Percentiles rank a stretch among this genome's conserved stretches.
Conservation (phyloP, 2,329 filamentous ascomycete species). For the Nemania sp. region DNA sequence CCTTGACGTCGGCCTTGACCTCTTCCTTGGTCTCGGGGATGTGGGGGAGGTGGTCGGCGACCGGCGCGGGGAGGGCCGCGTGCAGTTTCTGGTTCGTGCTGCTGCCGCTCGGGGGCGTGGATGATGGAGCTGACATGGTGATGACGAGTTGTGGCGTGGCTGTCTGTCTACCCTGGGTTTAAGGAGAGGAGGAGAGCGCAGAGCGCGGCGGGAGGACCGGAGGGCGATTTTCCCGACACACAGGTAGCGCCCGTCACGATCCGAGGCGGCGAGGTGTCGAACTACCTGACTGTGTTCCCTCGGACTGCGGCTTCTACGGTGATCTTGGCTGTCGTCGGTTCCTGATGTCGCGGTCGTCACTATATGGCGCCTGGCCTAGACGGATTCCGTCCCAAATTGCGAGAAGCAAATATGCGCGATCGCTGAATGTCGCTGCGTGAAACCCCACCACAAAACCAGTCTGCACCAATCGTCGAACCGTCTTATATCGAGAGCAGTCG, state of each 20-base stretch:
- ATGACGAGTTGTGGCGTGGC: not conserved
- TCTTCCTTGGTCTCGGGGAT: conserved; percentile 51
- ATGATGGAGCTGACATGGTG: conserved; percentile 39
- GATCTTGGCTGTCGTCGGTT: not conserved
- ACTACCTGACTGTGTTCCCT: too few relatives aligned
- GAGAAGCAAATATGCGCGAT: not conserved
- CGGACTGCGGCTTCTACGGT: too few relatives aligned
- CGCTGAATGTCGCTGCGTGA: not conserved
- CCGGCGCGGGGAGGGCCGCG: conserved; percentile 8
- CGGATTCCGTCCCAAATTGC: not conserved
- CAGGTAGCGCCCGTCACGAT: too few relatives aligned
- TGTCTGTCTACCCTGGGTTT: not conserved
- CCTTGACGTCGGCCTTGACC: conserved; percentile 48
- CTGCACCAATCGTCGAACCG: too few relatives aligned
- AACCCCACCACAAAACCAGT: not conserved
- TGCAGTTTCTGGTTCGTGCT: conserved; percentile 20
- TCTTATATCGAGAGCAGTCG: too few relatives aligned
- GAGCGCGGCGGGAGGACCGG: too few relatives aligned
- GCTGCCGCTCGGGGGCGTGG: conserved; percentile 33
- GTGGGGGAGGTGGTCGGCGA: conserved; percentile 43
- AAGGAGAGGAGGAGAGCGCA: too few relatives aligned
- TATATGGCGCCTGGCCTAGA: not conserved
- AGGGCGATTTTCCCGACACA: too few relatives aligned
- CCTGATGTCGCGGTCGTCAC: not conserved
- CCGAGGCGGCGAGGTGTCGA: too few relatives aligned